Evolutionary conservation across 2,329 filamentous ascomycete genomes (phyloP).

Genomic region (Microdochium nivale): DNA sequence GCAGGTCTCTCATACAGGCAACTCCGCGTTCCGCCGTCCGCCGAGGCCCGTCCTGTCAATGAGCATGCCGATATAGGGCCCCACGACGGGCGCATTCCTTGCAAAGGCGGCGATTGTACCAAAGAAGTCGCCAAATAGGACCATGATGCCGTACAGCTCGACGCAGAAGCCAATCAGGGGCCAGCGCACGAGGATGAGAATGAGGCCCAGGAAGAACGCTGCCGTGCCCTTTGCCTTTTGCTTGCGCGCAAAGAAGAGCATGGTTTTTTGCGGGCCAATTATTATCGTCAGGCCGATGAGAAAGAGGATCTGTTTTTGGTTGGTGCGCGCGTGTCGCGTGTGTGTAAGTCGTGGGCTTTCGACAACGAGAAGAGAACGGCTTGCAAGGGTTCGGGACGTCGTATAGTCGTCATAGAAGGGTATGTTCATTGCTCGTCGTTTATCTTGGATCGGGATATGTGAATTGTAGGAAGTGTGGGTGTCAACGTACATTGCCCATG

Average conservation of each 20-base stretch:
- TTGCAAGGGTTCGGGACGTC: too few relatives aligned
- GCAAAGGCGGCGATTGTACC: slow-evolving; percentile 87
- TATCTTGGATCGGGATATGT: not conserved
- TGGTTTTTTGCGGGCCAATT: slow-evolving; percentile 84
- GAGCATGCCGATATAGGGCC: slow-evolving; percentile 70
- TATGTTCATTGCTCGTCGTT: slow-evolving; percentile 1
- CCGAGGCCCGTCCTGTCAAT: slow-evolving; percentile 63
- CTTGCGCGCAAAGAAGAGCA: slow-evolving; percentile 86
- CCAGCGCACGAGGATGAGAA: slow-evolving; percentile 84
- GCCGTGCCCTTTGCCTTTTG: slow-evolving; percentile 89
- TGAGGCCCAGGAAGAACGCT: slow-evolving; percentile 76
- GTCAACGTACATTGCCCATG: slow-evolving; percentile 77
- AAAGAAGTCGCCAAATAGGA: slow-evolving; percentile 93
- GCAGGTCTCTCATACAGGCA: slow-evolving; percentile 54
- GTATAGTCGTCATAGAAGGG: too few relatives aligned
- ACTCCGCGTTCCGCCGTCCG: slow-evolving; percentile 61
- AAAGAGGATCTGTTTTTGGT: slow-evolving; percentile 74
- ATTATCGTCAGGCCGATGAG: slow-evolving; percentile 93
- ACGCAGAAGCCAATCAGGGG: slow-evolving; percentile 83
- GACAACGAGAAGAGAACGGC: slow-evolving; percentile 1
- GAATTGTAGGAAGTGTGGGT: slow-evolving; percentile 3
- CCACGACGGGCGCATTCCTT: slow-evolving; percentile 74
- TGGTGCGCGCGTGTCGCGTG: too few relatives aligned
- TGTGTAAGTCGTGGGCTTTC: slow-evolving; percentile 5
- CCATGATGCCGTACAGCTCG: slow-evolving; percentile 85